Conservation (phyloP, 805 yeast genomes). For the Wickerhamia fluorescens region DNA sequence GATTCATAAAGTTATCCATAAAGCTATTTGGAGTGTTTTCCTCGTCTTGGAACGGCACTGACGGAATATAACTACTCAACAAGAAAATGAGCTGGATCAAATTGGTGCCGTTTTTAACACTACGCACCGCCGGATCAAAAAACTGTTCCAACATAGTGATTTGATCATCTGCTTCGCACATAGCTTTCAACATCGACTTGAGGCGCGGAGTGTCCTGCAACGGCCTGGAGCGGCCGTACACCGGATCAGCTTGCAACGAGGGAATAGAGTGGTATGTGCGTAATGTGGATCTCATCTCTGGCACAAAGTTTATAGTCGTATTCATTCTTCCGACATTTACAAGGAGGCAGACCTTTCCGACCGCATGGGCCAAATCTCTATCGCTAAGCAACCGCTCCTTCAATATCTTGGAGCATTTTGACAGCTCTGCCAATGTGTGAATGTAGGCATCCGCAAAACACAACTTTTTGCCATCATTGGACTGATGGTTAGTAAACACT, state of each 20-base stretch:
- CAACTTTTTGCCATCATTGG: conserved; percentile 37
- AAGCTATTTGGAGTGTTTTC: conserved; percentile 34
- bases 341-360: conserved; percentile 74
- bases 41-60: conserved; percentile 23
- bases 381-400: conserved; percentile 68
- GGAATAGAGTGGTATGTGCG: conserved; percentile 94
- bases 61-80: conserved; percentile 52
- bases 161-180: conserved; percentile 56
- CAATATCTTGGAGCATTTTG: conserved; percentile 75
- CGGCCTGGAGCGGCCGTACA: conserved; percentile 48
- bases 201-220: conserved; percentile 93
- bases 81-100: conserved; percentile 66
- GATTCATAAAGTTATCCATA: conserved; percentile 66
- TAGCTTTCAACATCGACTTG: conserved; percentile 82
- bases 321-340: conserved; percentile 92
- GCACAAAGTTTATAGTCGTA: conserved; percentile 89
- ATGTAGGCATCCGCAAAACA: conserved; percentile 83
- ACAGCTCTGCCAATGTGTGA: conserved; percentile 72
- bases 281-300: conserved; percentile 90
- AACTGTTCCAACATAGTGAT: conserved; percentile 44
- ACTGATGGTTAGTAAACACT: conserved; percentile 57
- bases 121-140: conserved; percentile 10
- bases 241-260: conserved; percentile 66
- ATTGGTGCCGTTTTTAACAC: conserved; percentile 47
- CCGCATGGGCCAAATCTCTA: conserved; percentile 56